Evolutionary conservation across 2,329 filamentous ascomycete species (phyloP).

Genomic region (Biscogniauxia mediterranea): DNA sequence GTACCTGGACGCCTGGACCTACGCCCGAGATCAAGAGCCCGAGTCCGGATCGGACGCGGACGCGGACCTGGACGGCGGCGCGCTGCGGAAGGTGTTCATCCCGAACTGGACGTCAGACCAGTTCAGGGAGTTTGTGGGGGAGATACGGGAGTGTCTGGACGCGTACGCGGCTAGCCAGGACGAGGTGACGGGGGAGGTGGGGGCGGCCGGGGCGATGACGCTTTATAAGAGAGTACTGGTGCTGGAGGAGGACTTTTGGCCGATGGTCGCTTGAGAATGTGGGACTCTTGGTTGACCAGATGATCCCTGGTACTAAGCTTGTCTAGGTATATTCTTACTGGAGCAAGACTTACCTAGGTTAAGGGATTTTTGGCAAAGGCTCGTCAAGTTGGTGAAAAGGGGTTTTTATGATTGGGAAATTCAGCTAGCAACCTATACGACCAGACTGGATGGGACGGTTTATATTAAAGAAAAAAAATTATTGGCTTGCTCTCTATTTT

Average conservation of each 20-base stretch:
- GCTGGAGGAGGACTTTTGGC: slow-evolving; percentile 61
- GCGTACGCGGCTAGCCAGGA: slow-evolving; percentile 23
- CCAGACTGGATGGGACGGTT: no score
- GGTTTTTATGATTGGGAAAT: no score
- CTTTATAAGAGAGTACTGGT: slow-evolving; percentile 51
- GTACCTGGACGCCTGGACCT: slow-evolving; percentile 60
- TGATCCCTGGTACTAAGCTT: background rate
- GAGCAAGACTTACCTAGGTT: no score
- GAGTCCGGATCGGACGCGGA: slow-evolving; percentile 16
- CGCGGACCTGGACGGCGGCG: slow-evolving; percentile 63
- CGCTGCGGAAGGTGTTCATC: slow-evolving; percentile 63
- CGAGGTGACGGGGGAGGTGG: slow-evolving; percentile 31
- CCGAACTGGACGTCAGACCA: slow-evolving; percentile 65
- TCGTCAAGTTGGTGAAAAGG: no score
- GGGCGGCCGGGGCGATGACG: slow-evolving; percentile 40
- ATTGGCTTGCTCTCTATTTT: no score
- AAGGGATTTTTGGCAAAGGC: no score
- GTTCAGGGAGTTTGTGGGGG: slow-evolving; percentile 51
- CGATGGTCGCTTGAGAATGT: slow-evolving; percentile 28
- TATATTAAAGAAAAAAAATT: no score
- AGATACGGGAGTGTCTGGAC: slow-evolving; percentile 36
- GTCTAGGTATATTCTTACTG: background rate
- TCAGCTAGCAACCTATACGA: no score
- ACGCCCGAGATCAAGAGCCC: slow-evolving; percentile 39
- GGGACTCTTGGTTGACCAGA: background rate